Evolutionary conservation across 2,329 filamentous ascomycete genomes (phyloP).

Genomic region (Trichoderma sp.): DNA sequence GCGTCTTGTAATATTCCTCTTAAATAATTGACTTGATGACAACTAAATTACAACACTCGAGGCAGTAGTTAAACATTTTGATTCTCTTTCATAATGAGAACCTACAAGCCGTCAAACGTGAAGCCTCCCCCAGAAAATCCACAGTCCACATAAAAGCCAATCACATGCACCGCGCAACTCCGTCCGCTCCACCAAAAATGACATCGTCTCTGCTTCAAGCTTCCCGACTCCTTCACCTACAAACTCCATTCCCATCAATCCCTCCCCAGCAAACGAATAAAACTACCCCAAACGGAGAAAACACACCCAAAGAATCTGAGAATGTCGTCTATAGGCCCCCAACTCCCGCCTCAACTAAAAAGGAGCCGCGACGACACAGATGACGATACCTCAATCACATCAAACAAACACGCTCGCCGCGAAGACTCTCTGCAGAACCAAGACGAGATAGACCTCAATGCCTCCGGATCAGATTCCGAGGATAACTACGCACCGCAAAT

Average conservation of each 20-base stretch:
- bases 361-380: slow-evolving; percentile 47
- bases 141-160: too few relatives aligned
- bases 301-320: not conserved
- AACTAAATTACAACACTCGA: not conserved
- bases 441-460: slow-evolving; percentile 47
- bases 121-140: not conserved
- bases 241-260: not conserved
- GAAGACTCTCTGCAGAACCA: slow-evolving; percentile 36
- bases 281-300: not conserved
- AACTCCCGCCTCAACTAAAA: slow-evolving; percentile 63
- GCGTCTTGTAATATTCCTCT: not conserved
- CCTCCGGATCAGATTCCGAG: slow-evolving; percentile 36
- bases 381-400: slow-evolving; percentile 40
- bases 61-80: too few relatives aligned
- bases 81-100: not conserved
- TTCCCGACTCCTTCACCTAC: not conserved
- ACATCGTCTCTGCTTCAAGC: not conserved
- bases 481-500: slow-evolving; percentile 40
- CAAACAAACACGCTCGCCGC: slow-evolving; percentile 43
- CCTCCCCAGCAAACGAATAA: not conserved
- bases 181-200: not conserved
- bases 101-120: not conserved
- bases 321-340: slow-evolving; percentile 65
- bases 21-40: not conserved
- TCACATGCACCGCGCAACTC: slow-evolving; percentile 11